Percentiles rank a stretch among this genome's conserved stretches.
Evolutionary conservation across 2,329 filamentous ascomycete species (phyloP).

Genomic region (Colletotrichum tanaceti): DNA sequence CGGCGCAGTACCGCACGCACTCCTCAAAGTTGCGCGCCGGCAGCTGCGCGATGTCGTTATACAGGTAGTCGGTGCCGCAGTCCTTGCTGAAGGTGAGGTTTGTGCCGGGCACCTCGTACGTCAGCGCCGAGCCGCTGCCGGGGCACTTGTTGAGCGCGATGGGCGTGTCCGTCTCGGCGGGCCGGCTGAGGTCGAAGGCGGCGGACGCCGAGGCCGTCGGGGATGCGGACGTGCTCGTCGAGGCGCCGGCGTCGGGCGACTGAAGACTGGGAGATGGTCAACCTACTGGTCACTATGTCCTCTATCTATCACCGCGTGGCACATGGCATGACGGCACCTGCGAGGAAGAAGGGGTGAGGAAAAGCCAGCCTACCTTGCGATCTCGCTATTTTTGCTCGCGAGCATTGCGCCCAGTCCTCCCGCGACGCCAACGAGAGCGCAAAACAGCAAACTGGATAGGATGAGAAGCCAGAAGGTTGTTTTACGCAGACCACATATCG

Average conservation of each 20-base stretch:
- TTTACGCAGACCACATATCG: constrained; percentile 31
- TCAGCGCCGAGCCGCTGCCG: constrained; percentile 4
- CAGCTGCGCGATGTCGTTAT: constrained; percentile 33
- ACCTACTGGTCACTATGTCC: neutral
- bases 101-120: constrained; percentile 31
- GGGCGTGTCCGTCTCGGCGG: constrained; percentile 30
- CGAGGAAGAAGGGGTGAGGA: too few relatives aligned
- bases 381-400: constrained; percentile 22
- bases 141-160: constrained; percentile 29
- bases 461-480: constrained; percentile 29
- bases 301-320: too few relatives aligned
- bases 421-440: constrained; percentile 17
- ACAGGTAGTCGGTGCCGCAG: constrained; percentile 34
- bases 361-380: constrained; percentile 10
- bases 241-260: neutral
- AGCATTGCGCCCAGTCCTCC: constrained; percentile 27
- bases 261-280: neutral
- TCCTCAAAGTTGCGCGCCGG: constrained; percentile 35
- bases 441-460: constrained; percentile 14
- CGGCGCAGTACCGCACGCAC: constrained; percentile 34
- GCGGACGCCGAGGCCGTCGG: neutral
- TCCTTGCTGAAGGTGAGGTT: constrained; percentile 37
- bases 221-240: neutral
- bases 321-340: neutral
- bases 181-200: constrained; percentile 28